A percentile compares a stretch with the other conserved stretches of the same genome.
These are phyloP conservation scores for Auriscalpium vulgare DNA, from an alignment of 768 basidiomycete genomes.

Conservation along the genomic window DNA sequence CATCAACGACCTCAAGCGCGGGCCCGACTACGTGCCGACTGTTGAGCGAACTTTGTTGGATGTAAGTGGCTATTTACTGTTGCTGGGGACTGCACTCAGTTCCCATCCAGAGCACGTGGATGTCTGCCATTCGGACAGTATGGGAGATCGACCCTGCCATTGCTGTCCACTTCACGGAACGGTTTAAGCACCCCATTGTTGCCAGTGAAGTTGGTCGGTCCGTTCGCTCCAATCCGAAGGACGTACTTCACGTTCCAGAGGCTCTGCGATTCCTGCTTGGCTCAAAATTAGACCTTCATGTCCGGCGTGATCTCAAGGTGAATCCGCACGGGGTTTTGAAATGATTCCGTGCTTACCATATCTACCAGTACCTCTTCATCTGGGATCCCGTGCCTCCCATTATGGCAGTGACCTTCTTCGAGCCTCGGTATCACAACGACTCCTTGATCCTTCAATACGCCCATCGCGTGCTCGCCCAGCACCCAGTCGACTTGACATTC, in stretches of 20 bases:
- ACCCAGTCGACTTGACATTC: constrained; percentile 91
- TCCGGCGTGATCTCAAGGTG: constrained; percentile 73
- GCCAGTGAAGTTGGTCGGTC: constrained; percentile 68
- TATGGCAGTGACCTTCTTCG: constrained; percentile 76
- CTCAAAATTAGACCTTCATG: constrained; percentile 48
- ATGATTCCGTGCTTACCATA: not conserved
- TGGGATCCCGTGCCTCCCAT: constrained; percentile 88
- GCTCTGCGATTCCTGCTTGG: constrained; percentile 77
- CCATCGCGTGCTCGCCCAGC: constrained; percentile 88
- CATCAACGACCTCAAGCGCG: constrained; percentile 63
- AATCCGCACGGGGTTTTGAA: constrained; percentile 4
- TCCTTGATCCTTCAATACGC: constrained; percentile 91
- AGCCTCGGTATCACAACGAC: constrained; percentile 75
- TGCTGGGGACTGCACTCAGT: too few relatives aligned
- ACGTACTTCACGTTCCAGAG: constrained; percentile 70
- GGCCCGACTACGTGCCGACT: constrained; percentile 48
- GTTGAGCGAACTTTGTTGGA: constrained; percentile 54
- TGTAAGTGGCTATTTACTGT: constrained; percentile 30
- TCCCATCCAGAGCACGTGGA: constrained; percentile 49
- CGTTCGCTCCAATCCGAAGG: constrained; percentile 62
- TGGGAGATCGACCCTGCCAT: constrained; percentile 85
- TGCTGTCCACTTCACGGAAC: constrained; percentile 76
- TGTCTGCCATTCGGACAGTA: constrained; percentile 53
- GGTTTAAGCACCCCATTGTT: constrained; percentile 66
- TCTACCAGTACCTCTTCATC: constrained; percentile 65